A percentile compares a stretch with the other conserved stretches of the same genome.
Conservation (phyloP, 2,329 filamentous ascomycete genomes). For the Cordyceps tenuipes region DNA sequence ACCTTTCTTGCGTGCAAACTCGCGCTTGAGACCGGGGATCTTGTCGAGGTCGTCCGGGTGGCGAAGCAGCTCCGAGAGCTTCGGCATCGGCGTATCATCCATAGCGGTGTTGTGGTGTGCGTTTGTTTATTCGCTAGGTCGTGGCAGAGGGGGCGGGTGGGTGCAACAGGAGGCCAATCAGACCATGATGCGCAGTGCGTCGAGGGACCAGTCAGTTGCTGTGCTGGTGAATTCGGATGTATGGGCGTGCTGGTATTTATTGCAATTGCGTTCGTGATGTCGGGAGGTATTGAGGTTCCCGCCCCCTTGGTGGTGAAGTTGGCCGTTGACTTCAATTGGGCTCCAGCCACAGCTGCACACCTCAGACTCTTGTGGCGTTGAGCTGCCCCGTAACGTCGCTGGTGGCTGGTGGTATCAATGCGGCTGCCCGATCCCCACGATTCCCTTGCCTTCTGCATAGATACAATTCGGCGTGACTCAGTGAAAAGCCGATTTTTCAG, state of each 20-base stretch:
- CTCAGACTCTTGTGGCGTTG: not conserved
- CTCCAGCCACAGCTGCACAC: not conserved
- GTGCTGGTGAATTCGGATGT: not conserved
- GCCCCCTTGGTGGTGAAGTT: not conserved
- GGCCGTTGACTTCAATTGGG: not conserved
- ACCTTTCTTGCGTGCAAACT: constrained; percentile 90
- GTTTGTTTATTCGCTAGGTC: not conserved
- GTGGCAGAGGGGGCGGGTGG: not conserved
- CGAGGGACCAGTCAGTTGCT: not conserved
- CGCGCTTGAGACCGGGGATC: constrained; percentile 78
- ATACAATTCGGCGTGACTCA: not conserved
- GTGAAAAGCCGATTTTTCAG: not conserved
- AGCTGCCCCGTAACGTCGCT: not conserved
- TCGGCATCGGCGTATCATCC: constrained; percentile 59
- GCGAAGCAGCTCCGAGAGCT: constrained; percentile 86
- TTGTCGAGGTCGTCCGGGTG: constrained; percentile 97
- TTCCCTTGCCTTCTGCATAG: no score
- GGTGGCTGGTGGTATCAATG: not conserved
- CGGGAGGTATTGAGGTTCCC: not conserved
- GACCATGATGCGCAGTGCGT: constrained; percentile 18
- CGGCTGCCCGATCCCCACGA: not conserved
- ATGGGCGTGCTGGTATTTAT: not conserved
- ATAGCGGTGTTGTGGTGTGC: constrained; percentile 16
- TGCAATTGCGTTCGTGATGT: not conserved
- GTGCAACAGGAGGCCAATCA: constrained; percentile 17